Evolutionary conservation across 352 stramenopile species (phyloP).

Genomic region (Paralagenidium karlingii): DNA sequence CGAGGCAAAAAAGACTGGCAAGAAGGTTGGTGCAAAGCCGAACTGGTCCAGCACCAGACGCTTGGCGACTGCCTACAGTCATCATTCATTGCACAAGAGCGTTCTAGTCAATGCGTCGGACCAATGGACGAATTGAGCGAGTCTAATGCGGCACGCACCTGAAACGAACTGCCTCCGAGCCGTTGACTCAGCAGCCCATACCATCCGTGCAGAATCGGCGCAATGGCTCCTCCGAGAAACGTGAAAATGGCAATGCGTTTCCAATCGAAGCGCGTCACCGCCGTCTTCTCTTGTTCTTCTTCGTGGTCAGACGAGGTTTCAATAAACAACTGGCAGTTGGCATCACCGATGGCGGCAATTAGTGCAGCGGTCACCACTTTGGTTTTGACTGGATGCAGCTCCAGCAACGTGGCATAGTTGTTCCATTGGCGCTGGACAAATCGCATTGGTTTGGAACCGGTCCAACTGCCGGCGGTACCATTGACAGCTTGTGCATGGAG

Average conservation of each 20-base stretch:
- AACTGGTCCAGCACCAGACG: conserved; percentile 67
- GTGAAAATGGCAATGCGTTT: conserved; percentile 57
- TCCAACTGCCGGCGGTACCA: too few species aligned
- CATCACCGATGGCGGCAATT: conserved; percentile 55
- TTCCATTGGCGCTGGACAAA: conserved; percentile 25
- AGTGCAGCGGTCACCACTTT: conserved; percentile 47
- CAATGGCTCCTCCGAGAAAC: conserved; percentile 37
- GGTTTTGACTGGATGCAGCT: conserved; percentile 36
- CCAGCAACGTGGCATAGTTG: conserved; percentile 37
- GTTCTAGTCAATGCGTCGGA: not conserved
- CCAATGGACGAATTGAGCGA: too few species aligned
- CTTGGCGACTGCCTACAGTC: conserved; percentile 26
- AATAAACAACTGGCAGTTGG: conserved; percentile 55
- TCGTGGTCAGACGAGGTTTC: conserved; percentile 7
- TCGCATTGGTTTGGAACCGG: conserved; percentile 1
- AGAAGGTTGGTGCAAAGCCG: conserved; percentile 55
- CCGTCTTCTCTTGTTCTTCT: not conserved
- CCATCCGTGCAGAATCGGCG: conserved; percentile 68
- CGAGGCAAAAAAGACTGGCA: conserved; percentile 58
- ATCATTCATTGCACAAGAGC: not conserved
- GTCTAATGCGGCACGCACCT: conserved; percentile 7
- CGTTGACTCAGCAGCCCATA: conserved; percentile 41
- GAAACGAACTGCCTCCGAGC: conserved; percentile 17
- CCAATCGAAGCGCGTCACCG: conserved; percentile 11
- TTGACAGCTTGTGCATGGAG: too few species aligned